Conservation (phyloP, 2,329 filamentous ascomycete genomes). For the Cladosporium sphaerospermum region DNA sequence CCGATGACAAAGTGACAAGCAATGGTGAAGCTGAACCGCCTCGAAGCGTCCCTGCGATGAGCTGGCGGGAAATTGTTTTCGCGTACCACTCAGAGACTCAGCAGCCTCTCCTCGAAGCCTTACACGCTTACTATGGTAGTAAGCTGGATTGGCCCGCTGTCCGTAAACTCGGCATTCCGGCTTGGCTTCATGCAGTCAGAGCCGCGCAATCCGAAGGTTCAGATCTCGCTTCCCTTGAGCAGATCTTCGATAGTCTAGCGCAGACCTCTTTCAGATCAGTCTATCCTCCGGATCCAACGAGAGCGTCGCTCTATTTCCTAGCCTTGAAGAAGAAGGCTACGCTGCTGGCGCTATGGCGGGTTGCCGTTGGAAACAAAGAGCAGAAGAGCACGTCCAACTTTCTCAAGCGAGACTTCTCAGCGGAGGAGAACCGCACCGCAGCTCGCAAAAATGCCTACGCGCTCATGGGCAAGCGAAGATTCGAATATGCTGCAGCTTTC, state of each 20-base stretch:
- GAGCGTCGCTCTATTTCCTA: constrained; percentile 87
- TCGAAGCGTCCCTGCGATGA: constrained; percentile 39
- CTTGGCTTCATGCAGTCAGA: constrained; percentile 78
- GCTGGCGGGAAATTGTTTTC: constrained; percentile 73
- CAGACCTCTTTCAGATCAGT: constrained; percentile 87
- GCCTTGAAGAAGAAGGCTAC: constrained; percentile 84
- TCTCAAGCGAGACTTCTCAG: constrained; percentile 83
- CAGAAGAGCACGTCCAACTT: constrained; percentile 73
- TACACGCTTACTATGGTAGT: constrained; percentile 67
- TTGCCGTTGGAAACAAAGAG: constrained; percentile 84
- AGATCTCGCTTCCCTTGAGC: constrained; percentile 49
- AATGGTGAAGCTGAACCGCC: constrained; percentile 11
- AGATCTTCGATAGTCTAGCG: constrained; percentile 83
- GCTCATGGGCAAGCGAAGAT: constrained; percentile 80
- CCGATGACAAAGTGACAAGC: neutral
- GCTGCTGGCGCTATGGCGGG: constrained; percentile 86
- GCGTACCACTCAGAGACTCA: constrained; percentile 80
- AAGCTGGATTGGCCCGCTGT: constrained; percentile 80
- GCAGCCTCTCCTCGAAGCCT: constrained; percentile 77
- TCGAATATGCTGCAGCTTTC: constrained; percentile 92
- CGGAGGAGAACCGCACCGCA: constrained; percentile 78
- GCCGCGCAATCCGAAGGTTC: constrained; percentile 36
- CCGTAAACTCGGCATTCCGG: constrained; percentile 80
- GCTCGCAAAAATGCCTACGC: constrained; percentile 97
- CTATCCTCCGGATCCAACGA: constrained; percentile 80